phyloP scores from a whole-genome alignment of 352 stramenopile genomes.

The Bremia lactucae region DNA sequence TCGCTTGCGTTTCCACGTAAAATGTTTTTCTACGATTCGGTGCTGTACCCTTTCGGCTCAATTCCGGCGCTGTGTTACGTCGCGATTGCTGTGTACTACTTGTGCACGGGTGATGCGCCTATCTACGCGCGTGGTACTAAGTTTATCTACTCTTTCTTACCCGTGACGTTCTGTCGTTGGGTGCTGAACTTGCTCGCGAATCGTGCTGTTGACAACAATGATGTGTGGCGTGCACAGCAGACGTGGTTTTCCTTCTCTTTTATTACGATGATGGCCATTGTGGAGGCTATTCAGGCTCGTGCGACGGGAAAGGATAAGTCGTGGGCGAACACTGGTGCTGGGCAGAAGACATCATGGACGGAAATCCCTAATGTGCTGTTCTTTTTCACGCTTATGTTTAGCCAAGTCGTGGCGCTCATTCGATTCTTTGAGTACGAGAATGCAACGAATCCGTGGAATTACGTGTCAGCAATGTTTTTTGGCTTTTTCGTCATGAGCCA shows the following conservation, averaged over 20 bases:
- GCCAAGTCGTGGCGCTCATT: conserved; percentile 63
- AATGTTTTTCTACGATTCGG: conserved; percentile 87
- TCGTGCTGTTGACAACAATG: conserved; percentile 81
- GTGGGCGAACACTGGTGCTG: conserved; percentile 85
- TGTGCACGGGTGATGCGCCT: conserved; percentile 73
- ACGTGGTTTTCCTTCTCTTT: conserved; percentile 88
- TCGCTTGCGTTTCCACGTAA: conserved; percentile 73
- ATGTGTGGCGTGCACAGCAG: conserved; percentile 84
- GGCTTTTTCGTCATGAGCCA: conserved; percentile 81
- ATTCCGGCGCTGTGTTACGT: conserved; percentile 82
- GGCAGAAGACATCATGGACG: conserved; percentile 81
- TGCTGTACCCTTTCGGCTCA: conserved; percentile 83
- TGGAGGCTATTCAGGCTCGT: conserved; percentile 66
- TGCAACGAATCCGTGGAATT: conserved; percentile 82
- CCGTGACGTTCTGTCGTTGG: conserved; percentile 67
- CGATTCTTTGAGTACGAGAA: conserved; percentile 87
- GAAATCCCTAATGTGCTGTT: conserved; percentile 85
- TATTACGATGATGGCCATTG: conserved; percentile 80
- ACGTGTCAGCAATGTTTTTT: conserved; percentile 84
- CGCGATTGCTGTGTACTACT: conserved; percentile 76
- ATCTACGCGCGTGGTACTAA: conserved; percentile 75
- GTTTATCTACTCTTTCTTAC: conserved; percentile 85
- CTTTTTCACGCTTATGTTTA: conserved; percentile 77
- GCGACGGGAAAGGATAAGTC: conserved; percentile 79
- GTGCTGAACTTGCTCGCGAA: conserved; percentile 80